Evolutionary conservation across 768 basidiomycete genomes (phyloP).

Genomic region (Cystobasidium ongulense): DNA sequence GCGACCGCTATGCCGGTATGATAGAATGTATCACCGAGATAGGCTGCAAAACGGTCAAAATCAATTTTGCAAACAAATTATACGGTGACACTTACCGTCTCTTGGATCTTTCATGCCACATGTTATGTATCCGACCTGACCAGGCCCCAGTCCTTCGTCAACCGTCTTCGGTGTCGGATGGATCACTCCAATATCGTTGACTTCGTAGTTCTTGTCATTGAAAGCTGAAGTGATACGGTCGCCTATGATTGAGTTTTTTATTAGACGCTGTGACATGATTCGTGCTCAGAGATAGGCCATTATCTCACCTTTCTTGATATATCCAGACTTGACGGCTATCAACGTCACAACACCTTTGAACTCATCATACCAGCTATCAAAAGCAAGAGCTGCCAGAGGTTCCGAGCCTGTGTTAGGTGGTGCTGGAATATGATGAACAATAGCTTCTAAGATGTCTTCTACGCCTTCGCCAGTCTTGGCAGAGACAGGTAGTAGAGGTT

Average conservation of each 20-base stretch:
- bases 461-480: conserved; percentile 89
- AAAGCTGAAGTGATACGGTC: conserved; percentile 81
- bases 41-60: conserved; percentile 52
- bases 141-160: conserved; percentile 37
- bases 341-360: conserved; percentile 93
- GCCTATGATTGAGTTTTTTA: conserved; percentile 50
- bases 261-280: not conserved
- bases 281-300: not conserved
- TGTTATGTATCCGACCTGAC: conserved; percentile 38
- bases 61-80: not conserved
- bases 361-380: conserved; percentile 78
- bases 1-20: conserved; percentile 64
- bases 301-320: conserved; percentile 64
- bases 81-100: conserved; percentile 48
- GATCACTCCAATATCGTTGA: conserved; percentile 79
- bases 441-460: conserved; percentile 64
- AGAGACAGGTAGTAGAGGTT: conserved; percentile 68
- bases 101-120: conserved; percentile 98
- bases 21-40: conserved; percentile 88
- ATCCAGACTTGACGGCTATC: conserved; percentile 69
- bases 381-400: conserved; percentile 69
- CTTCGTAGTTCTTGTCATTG: conserved; percentile 78
- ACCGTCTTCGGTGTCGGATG: conserved; percentile 80
- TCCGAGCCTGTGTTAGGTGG: conserved; percentile 48
- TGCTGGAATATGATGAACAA: conserved; percentile 74